phyloP scores from a whole-genome alignment of 1,284 basidiomycete species.

The Termitomyces sp. region DNA sequence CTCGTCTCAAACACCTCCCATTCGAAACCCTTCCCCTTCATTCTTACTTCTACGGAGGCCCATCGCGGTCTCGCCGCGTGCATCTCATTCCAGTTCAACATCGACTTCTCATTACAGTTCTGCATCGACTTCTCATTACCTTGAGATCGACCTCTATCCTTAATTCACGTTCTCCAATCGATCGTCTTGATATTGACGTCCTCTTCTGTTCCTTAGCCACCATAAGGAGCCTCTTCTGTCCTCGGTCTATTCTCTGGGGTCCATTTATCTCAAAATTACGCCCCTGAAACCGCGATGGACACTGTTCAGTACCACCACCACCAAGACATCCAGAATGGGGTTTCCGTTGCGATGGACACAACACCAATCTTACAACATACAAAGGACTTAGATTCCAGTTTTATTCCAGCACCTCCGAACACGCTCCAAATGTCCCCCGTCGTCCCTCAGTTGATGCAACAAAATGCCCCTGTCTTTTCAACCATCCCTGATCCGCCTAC shows the following conservation, averaged over 20 bases:
- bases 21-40: constrained; percentile 6
- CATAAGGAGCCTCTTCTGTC: constrained; percentile 7
- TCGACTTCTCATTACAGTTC: constrained; percentile 13
- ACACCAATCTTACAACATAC: constrained; percentile 23
- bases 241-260: constrained; percentile 1
- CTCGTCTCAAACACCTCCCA: background rate
- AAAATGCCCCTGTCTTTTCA: constrained; percentile 32
- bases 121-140: constrained; percentile 13
- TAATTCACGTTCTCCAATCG: constrained; percentile 17
- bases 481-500: constrained; percentile 32
- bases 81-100: constrained; percentile 13
- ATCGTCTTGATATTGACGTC: constrained; percentile 20
- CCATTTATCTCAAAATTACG: constrained; percentile 3
- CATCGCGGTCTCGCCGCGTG: constrained; percentile 10
- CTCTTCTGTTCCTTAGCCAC: constrained; percentile 12
- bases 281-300: constrained; percentile 16
- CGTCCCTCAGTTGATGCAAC: constrained; percentile 23
- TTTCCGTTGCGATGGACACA: constrained; percentile 30
- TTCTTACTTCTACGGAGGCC: constrained; percentile 9
- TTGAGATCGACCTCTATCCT: constrained; percentile 17
- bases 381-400: constrained; percentile 21
- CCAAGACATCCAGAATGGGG: constrained; percentile 25
- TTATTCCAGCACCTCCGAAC: constrained; percentile 19
- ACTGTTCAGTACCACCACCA: constrained; percentile 27
- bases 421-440: constrained; percentile 15